phyloP scores from a whole-genome alignment of 768 basidiomycete species.

The Psilocybe subaeruginosa region DNA sequence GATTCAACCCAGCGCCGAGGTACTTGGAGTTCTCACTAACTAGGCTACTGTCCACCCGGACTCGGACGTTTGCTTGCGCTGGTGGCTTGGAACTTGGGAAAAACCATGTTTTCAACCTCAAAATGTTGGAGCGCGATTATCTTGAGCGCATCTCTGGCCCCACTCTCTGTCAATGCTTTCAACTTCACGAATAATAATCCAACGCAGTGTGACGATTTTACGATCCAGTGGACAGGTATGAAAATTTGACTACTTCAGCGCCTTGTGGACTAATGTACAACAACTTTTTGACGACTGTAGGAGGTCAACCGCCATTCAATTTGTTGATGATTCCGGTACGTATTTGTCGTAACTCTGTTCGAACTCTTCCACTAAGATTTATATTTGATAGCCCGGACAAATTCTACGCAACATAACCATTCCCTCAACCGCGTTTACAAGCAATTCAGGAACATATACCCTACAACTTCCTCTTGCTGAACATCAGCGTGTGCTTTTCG shows the following conservation, averaged over 20 bases:
- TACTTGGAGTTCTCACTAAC: not conserved
- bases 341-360: not conserved
- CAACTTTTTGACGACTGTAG: conserved; percentile 12
- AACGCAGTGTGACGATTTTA: conserved; percentile 28
- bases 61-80: not conserved
- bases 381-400: conserved; percentile 21
- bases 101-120: not conserved
- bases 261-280: not conserved
- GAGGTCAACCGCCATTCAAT: conserved; percentile 28
- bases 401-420: conserved; percentile 28
- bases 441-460: conserved; percentile 21
- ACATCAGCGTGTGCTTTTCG: conserved; percentile 20
- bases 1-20: not conserved
- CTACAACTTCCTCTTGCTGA: conserved; percentile 16
- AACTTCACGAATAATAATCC: conserved; percentile 23
- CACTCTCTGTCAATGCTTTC: conserved; percentile 16
- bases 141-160: not conserved
- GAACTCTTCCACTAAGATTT: not conserved
- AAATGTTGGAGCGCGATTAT: not conserved
- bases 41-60: not conserved
- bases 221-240: conserved; percentile 29
- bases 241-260: not conserved
- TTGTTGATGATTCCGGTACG: conserved; percentile 28
- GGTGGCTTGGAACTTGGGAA: not conserved
- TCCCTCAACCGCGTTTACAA: conserved; percentile 22